Evolutionary conservation across 2,329 filamentous ascomycete species (phyloP).

Genomic region (Microsporum audouinii): DNA sequence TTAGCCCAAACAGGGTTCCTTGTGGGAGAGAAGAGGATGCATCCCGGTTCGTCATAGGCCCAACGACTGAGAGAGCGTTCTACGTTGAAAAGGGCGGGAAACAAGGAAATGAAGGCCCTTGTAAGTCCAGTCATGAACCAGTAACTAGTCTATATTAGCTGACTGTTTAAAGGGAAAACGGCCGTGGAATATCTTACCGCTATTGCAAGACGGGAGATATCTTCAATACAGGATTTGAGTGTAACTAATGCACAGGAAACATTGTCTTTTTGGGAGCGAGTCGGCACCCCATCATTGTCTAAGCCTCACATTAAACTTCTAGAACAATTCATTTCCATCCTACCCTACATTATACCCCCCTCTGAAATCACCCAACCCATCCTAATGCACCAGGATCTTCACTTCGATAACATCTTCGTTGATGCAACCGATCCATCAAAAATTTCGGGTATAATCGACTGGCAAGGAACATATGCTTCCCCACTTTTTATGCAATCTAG

Average conservation of each 20-base stretch:
- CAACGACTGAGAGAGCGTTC: not conserved
- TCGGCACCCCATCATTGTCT: not conserved
- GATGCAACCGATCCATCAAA: not conserved
- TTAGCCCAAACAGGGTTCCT: not conserved
- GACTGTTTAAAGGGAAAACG: not conserved
- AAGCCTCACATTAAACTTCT: not conserved
- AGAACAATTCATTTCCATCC: not conserved
- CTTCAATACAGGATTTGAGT: not conserved
- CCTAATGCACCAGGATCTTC: not conserved
- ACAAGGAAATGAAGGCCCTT: not conserved
- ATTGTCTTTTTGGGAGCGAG: not conserved
- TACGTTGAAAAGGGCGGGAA: not conserved
- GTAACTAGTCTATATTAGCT: not conserved
- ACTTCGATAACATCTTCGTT: not conserved
- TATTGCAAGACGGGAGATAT: not conserved
- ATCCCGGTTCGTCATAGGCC: not conserved
- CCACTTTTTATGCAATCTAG: not conserved
- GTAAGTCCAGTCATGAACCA: not conserved
- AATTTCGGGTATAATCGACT: not conserved
- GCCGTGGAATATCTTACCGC: not conserved
- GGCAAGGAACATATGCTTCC: not conserved
- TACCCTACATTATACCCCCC: not conserved
- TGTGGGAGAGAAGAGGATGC: not conserved
- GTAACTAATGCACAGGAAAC: not conserved
- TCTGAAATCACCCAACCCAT: not conserved